Base-by-base conservation (phyloP, 106 monocot genomes). In the Dendrobium nobile region DNA sequence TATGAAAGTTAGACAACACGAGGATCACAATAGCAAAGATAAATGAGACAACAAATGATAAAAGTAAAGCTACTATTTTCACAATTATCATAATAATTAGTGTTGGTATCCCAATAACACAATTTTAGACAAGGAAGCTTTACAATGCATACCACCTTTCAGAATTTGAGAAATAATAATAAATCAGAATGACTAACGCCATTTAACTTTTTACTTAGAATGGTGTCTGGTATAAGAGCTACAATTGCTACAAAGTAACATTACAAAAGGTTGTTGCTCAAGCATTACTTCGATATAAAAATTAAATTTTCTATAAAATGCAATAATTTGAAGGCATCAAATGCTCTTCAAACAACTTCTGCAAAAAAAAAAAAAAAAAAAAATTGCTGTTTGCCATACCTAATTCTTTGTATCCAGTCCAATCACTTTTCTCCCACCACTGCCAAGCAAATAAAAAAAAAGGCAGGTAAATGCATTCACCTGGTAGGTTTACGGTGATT, bases 341-440 rank as follows among this genome's bases (percentile, higher is more conserved):
- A 70, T 15, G 15, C 70, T 70, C 70, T 33, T 4, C 4, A 70
- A 70, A 70, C 70, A 70, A 70, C 37, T 15, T 15, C 37, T 15
- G 3, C 11, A 33, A 37, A 33, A 37, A 0, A 37, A 15, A 33
- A 37, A 33, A 37, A 0, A 37, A 15, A 37, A 70, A 70, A 70
- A 0, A 70, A 70, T 70, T 70, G 37, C 28, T 37, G 37, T 11
- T 33, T 59, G 17, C 45, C 87, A 78, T 91, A 99, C 98, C 98
- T 92, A 99, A 79, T 82, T 99, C 98, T 79, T 99, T 99, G 82
- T 95, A 95, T 73, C 98, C 98, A 76, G 98, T 95, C 98, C 98
- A 99, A 78, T 99, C 92, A 90, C 98, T 95, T 87, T 99, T 95
- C 87, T 99, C 98, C 98, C 98, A 99, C 98, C 98, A 99, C 98